Base-by-base conservation (phyloP, 768 basidiomycete genomes). In the Naganishia vaughanmartiniae region DNA sequence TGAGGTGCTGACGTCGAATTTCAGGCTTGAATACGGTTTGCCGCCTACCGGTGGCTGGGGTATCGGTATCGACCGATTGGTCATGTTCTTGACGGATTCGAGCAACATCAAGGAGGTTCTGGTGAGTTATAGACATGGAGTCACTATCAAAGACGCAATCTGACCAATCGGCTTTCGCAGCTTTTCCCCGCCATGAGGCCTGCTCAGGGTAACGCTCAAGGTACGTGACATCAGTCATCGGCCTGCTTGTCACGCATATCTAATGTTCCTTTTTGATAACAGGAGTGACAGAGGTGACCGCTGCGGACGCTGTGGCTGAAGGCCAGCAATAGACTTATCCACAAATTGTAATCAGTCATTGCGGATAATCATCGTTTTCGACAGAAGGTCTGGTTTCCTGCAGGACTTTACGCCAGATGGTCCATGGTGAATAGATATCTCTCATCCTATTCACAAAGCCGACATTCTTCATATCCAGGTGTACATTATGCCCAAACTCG, bases 21-120 rank as follows among this genome's bases (percentile, higher is more conserved):
- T 46, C 24, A 93, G 92, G 2, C 88, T 99, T 73, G 96, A 99
- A 82, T 92, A 98, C 77, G 96, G 93, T 80, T 87, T 99, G 1
- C 93, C 96, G 6, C 96, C 96, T 0, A 99, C 95, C 4, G 95
- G 93, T 70, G 95, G 95, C 54, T 98, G 93, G 92, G 95, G 93
- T 73, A 85, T 97, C 67, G 94, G 95, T 67, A 90, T 97, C 74
- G 94, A 97, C 79, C 89, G 93, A 71, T 85, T 98, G 46, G 92
- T 97, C 83, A 98, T 98, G 95, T 97, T 98, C 89, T 85, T 98
- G 58, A 95, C 93, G 4, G 89, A 99, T 82, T 94, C 92, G n/a
- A 89, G 88, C 10, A 95, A 96, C 78, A 94, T 95, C 86, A 97
- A 97, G 86, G 93, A 95, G 80, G 93, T 97, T 42, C 83, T 97